A percentile compares a stretch with the other conserved stretches of the same genome.
phyloP scores from a whole-genome alignment of 768 basidiomycete species.

The Mycena metata region DNA sequence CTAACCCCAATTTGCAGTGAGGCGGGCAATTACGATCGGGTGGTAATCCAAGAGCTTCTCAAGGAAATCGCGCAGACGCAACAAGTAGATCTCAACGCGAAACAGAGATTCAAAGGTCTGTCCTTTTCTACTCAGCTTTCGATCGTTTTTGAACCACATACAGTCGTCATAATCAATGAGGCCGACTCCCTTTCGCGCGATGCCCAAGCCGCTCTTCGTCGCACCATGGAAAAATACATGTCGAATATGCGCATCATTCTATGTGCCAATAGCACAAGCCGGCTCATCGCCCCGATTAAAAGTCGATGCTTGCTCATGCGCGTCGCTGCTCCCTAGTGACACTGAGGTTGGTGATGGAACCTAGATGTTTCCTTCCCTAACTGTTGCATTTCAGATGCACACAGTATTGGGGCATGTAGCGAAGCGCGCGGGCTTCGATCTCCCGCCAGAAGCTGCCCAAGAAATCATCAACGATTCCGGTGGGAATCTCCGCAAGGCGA shows the following conservation, averaged over 20 bases:
- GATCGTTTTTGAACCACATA: constrained; percentile 15
- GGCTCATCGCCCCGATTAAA: constrained; percentile 96
- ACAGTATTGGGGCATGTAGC: constrained; percentile 85
- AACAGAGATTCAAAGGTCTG: constrained; percentile 95
- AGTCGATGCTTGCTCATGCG: constrained; percentile 95
- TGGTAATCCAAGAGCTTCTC: constrained; percentile 95
- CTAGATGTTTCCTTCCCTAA: constrained; percentile 1
- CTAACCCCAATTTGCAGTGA: constrained; percentile 67
- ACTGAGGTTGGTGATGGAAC: constrained; percentile 70
- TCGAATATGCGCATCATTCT: constrained; percentile 96
- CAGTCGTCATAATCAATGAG: constrained; percentile 99
- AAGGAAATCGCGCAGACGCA: constrained; percentile 99
- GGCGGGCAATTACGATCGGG: constrained; percentile 94
- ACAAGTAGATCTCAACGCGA: constrained; percentile 95
- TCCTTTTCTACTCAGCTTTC: background rate
- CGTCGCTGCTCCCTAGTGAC: constrained; percentile 86
- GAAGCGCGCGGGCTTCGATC: constrained; percentile 79
- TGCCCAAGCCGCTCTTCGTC: constrained; percentile 95
- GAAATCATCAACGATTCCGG: constrained; percentile 85
- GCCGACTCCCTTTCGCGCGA: constrained; percentile 95
- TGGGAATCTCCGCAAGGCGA: constrained; percentile 95
- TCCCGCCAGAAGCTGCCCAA: constrained; percentile 82
- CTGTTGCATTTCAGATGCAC: constrained; percentile 72
- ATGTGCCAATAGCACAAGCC: constrained; percentile 95
- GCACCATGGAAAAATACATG: constrained; percentile 99